These are phyloP conservation scores for Fraxinus americana DNA, from an alignment of 257 asterid species.

Conservation along the genomic window DNA sequence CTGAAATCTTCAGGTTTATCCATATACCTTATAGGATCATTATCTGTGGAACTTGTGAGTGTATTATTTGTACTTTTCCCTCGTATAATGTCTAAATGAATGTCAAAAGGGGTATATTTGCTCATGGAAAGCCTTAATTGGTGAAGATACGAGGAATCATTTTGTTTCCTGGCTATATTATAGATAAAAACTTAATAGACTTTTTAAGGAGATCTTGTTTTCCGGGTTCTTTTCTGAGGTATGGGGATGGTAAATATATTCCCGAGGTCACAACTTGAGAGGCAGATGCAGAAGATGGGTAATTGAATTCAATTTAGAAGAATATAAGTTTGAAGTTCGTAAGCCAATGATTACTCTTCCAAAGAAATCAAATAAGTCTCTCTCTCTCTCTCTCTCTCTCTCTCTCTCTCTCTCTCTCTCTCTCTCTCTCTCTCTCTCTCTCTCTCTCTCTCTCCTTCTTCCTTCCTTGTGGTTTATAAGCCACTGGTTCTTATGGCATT, in stretches of 20 bases:
- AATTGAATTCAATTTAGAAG: neutral
- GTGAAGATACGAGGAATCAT: neutral
- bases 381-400: neutral
- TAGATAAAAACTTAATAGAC: neutral
- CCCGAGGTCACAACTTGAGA: neutral
- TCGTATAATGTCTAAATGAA: neutral
- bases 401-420: neutral
- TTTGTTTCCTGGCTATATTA: neutral
- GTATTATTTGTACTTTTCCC: conserved; percentile 4
- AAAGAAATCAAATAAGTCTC: neutral
- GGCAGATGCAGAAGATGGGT: neutral
- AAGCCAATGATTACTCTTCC: neutral
- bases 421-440: neutral
- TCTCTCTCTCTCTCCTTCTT: neutral
- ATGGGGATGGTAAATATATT: neutral
- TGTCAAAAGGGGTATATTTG: neutral
- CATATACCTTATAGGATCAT: neutral
- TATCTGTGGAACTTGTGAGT: neutral
- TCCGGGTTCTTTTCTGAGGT: neutral
- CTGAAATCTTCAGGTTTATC: conserved; percentile 4
- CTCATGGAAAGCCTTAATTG: neutral
- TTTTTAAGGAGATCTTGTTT: neutral
- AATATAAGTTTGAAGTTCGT: neutral
- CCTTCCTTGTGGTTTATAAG: neutral
- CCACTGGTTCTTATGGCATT: neutral